Conservation (phyloP, 208 protist genomes). For the Entamoeba invadens region DNA sequence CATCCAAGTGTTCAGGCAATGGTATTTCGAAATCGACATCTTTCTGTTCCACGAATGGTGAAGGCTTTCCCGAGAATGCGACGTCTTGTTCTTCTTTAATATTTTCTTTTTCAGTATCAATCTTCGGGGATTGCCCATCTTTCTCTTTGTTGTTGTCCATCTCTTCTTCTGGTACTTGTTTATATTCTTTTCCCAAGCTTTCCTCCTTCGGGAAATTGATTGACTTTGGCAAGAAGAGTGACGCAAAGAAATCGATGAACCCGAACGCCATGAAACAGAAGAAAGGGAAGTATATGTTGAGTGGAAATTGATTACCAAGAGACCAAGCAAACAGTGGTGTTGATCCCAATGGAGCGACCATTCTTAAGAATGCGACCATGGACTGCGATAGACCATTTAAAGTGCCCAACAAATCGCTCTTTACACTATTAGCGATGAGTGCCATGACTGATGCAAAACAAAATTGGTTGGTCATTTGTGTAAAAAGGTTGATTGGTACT, state of each 20-base stretch:
- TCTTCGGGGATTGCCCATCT: too few relatives aligned
- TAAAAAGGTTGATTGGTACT: neutral
- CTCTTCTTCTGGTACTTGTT: too few relatives aligned
- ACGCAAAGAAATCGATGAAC: neutral
- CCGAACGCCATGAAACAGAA: neutral
- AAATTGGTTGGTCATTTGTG: neutral
- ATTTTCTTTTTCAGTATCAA: too few relatives aligned
- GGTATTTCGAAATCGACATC: too few relatives aligned
- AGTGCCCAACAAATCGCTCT: neutral
- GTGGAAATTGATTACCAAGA: neutral
- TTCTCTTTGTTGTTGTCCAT: too few relatives aligned
- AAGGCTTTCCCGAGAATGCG: too few relatives aligned
- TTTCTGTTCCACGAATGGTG: too few relatives aligned
- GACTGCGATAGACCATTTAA: neutral
- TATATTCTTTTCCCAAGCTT: too few relatives aligned
- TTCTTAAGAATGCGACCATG: neutral
- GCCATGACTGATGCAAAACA: neutral
- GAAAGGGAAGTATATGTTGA: neutral
- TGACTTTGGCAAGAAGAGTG: neutral
- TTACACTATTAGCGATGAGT: neutral
- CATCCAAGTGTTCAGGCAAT: too few relatives aligned
- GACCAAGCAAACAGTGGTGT: neutral
- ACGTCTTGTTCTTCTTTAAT: too few relatives aligned
- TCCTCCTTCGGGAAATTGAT: neutral
- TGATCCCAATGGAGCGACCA: neutral